Base-by-base conservation (phyloP, 495 filamentous ascomycete species). In the Aspergillus coremiiformis region DNA sequence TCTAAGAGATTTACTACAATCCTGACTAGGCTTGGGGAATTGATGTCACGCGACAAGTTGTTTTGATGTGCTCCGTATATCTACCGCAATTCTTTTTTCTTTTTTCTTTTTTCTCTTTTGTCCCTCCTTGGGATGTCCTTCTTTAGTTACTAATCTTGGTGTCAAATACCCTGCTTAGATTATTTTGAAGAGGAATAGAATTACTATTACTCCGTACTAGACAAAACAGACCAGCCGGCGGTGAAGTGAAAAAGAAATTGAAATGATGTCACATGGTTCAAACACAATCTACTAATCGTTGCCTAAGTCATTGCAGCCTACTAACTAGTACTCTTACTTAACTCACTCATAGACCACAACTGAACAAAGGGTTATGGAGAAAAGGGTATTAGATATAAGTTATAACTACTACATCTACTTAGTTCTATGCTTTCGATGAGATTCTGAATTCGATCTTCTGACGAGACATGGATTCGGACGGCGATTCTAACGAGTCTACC, bases 401-500 rank as follows among this genome's bases (percentile, higher is more conserved):
- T 37, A 37, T 37, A 37, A 37, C 8, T 30, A 30, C 12, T 30
- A 7, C 10, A 10, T 5, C 32, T 35, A 1, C 11, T 14, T 12
- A 32, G 12, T 14, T 14, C 14, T 10, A 12, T 35, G 32, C 12
- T 12, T 14, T 14, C 32, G 12, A 35, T n/a, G n/a, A 20, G 17
- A 17, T 15, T 20, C 9, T 6, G n/a, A 39, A 19, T 5, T 19
- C 4, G 35, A 8, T 3, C 17, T 3, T 41, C 17, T 15, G 7
- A 20, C 11, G 41, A 17, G 53, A 55, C 10, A 81, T 76, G 44
- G 75, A 82, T 66, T 67, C 65, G 21, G 79, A 76, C 33, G 78
- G 78, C 11, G 58, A 19, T 19, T 22, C 20, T 11, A 41, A 21
- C 12, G 19, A 41, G 37, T 17, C 37, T 21, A 17, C 17, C 3